Percentiles rank a stretch among this genome's conserved stretches.
Evolutionary conservation across 2,329 filamentous ascomycete species (phyloP).

Genomic region (Penicillium sumatraense): DNA sequence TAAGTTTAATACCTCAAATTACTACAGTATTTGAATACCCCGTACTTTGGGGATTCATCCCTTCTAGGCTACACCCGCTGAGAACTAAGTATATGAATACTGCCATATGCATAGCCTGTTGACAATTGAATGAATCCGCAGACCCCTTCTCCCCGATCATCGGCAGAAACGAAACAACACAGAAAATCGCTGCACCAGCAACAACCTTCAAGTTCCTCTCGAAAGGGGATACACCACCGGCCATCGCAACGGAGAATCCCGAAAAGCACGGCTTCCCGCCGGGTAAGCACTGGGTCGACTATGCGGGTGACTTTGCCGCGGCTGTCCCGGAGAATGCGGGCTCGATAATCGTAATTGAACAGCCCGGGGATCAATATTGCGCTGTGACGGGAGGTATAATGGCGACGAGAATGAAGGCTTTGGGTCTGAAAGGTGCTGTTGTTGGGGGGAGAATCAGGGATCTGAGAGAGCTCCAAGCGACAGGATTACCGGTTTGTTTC

Average conservation of each 20-base stretch:
- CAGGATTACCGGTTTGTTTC: conserved; percentile 63
- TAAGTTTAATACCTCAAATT: no score
- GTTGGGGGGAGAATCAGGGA: conserved; percentile 72
- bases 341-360: conserved; percentile 69
- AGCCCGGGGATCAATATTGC: conserved; percentile 68
- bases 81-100: no score
- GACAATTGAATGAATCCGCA: conserved; percentile 16
- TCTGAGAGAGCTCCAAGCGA: conserved; percentile 61
- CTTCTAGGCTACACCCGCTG: no score
- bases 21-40: no score
- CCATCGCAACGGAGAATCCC: conserved; percentile 21
- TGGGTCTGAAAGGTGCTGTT: conserved; percentile 65
- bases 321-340: conserved; percentile 49
- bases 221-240: conserved; percentile 54
- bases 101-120: no score
- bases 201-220: conserved; percentile 60
- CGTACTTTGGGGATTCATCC: no score
- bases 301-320: conserved; percentile 38
- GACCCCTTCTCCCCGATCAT: conserved; percentile 41
- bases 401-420: conserved; percentile 68
- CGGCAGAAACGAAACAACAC: conserved; percentile 29
- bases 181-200: conserved; percentile 48
- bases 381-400: conserved; percentile 79
- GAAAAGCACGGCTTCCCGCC: conserved; percentile 58
- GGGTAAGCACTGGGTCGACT: conserved; percentile 71